phyloP scores from a whole-genome alignment of 2,329 filamentous ascomycete genomes.

The Xylariaceae sp. region DNA sequence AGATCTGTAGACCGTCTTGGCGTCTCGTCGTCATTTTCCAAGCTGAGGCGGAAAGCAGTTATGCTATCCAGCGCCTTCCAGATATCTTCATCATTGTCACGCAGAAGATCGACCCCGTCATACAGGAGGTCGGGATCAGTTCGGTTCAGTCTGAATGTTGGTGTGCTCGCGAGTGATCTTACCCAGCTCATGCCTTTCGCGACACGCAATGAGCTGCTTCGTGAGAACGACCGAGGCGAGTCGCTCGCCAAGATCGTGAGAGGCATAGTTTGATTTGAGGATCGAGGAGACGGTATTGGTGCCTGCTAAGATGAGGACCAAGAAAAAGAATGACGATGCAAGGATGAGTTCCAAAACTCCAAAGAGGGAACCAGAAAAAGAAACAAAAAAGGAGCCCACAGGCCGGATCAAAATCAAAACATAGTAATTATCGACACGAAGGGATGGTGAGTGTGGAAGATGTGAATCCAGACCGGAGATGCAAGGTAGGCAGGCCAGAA shows the following conservation, averaged over 20 bases:
- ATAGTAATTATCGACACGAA: constrained; percentile 35
- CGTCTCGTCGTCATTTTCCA: constrained; percentile 32
- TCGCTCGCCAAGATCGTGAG: constrained; percentile 26
- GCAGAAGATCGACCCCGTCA: constrained; percentile 33
- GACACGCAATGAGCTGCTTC: constrained; percentile 36
- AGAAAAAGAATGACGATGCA: constrained; percentile 32
- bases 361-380: constrained; percentile 34
- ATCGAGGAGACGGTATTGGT: constrained; percentile 9
- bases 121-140: constrained; percentile 27
- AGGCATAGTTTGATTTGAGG: constrained; percentile 24
- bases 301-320: constrained; percentile 30
- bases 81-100: constrained; percentile 31
- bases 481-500: constrained; percentile 4
- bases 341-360: constrained; percentile 42
- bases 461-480: constrained; percentile 1
- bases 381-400: constrained; percentile 24
- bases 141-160: constrained; percentile 28
- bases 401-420: constrained; percentile 34
- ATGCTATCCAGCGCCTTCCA: constrained; percentile 40
- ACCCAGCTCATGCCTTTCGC: constrained; percentile 36
- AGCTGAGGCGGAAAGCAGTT: constrained; percentile 36
- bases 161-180: constrained; percentile 30
- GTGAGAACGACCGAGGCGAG: constrained; percentile 32
- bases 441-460: constrained; percentile 18
- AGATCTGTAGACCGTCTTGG: constrained; percentile 19